Evolutionary conservation across 164 flowering plant species (phyloP).

Genomic region (Cinnamomum chago): DNA sequence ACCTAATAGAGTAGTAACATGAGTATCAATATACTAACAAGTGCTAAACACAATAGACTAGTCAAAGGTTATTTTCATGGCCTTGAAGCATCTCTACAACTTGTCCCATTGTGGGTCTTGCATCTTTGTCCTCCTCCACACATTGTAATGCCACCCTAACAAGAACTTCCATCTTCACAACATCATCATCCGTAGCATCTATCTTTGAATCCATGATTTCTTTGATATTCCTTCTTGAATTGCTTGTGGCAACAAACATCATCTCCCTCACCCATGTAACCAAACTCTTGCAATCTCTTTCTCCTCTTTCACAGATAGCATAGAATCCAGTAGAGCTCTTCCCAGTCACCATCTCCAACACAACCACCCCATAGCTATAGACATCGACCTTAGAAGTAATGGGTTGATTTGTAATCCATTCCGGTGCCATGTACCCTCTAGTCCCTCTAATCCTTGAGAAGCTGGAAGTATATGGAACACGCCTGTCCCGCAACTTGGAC

Average conservation of each 20-base stretch:
- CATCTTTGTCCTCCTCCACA: conserved; percentile 9
- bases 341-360: conserved; percentile 26
- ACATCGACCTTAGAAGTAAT: conserved; percentile 42
- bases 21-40: no score
- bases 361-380: conserved; percentile 43
- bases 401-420: conserved; percentile 31
- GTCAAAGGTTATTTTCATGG: neutral
- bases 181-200: neutral
- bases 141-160: conserved; percentile 4
- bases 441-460: conserved; percentile 38
- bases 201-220: conserved; percentile 3
- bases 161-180: conserved; percentile 1
- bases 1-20: no score
- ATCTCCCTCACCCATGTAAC: conserved; percentile 10
- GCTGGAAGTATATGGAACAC: neutral
- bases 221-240: neutral
- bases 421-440: conserved; percentile 46
- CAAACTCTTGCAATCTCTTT: neutral
- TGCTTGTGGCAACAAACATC: neutral
- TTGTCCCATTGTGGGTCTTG: conserved; percentile 10
- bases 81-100: neutral
- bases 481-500: conserved; percentile 21
- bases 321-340: conserved; percentile 3
- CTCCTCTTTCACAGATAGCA: neutral
- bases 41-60: no score